Evolutionary conservation across 2,329 filamentous ascomycete genomes (phyloP), one percentile per base, ranked within the genome.

Genomic region (Colletotrichum orbiculare): DNA sequence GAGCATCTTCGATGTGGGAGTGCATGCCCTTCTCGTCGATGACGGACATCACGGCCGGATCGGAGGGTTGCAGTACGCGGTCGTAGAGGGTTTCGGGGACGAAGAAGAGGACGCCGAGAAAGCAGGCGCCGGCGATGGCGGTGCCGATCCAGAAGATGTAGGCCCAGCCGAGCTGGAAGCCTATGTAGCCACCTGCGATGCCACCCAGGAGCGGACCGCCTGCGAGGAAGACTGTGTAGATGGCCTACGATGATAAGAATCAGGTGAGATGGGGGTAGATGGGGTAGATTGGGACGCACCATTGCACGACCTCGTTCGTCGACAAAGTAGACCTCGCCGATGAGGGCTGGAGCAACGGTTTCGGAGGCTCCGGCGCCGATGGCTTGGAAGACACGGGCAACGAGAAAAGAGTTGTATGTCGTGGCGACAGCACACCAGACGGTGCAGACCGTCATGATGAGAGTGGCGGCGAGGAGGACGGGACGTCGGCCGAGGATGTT

Each of bases 311-410:
- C 76, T 0, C 77, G 72, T 15, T 78, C 71, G 15, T 78, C 73
- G 0, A 78, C 64, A 6, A 78, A 78, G 15, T 74, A 79, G 25
- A 79, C 66, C 10, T 79, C 77, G 2, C 77, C 77, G 4, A 78
- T 67, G 0, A 77, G 42, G 0, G 73, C 75, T 0, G 77, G 75
- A 0, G 71, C 70, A 5, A 79, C 72, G 0, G 77, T 76, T 9
- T 78, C 76, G 0, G 77, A 73, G 0, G 75, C 75, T 0, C 71
- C 72, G 3, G 72, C 76, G 0, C 77, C 77, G 0, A 75, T 61
- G 0, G 73, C 77, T 17, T 78, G 76, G 1, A 79, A 73, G 0
- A 76, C 50, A 0, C 77, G 64, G 1, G 76, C 70, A 1, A 60
- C 70, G 6, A 79, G 55, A 0, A 78, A 67, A 1, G 71, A 71